Base-by-base conservation (phyloP, 2,329 filamentous ascomycete genomes). In the Penicillium sp. region DNA sequence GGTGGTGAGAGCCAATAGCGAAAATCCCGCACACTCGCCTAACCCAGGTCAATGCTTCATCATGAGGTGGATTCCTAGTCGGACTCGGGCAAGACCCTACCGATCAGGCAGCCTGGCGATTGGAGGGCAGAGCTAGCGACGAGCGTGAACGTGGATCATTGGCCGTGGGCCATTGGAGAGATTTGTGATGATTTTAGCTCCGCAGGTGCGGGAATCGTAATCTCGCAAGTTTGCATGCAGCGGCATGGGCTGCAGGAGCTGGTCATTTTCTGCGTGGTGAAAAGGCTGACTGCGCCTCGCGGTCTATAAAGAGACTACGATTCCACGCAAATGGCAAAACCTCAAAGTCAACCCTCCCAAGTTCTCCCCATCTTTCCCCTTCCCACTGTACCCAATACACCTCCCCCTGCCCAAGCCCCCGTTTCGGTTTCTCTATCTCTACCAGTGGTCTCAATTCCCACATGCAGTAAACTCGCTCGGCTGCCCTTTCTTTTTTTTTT, bases 21-120 rank as follows among this genome's bases (percentile, higher is more conserved):
- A 49, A 52, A 49, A 46, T 52, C 33, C 45, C 45, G 37, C 42
- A 45, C 15, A 23, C 43, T 7, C 6, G 20, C 43, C 24, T 38
- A 15, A 18, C n/a, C 29, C 41, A 33, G 24, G 12, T 18, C 27
- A 18, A 38, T 44, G 10, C 35, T 39, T 4, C 20, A 13, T 38
- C 25, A 35, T 33, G n/a, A 7, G 28, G 27, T 35, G 15, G 15
- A 18, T 18, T 18, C 15, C 15, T 18, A 2, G 15, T 18, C 15
- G 15, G 15, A 18, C 15, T 18, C 15, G 15, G 15, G 15, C 15
- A 18, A 18, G 15, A 18, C 15, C 15, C 15, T n/a, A 20, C 23
- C 24, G 41, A 31, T 45, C 42, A 25, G 13, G 27, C 15, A 18
- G 15, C 15, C 15, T 18, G 15, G 15, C 15, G 15, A 18, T 18